Conservation (phyloP, 1,284 basidiomycete species). For the Coniophora puteana region DNA sequence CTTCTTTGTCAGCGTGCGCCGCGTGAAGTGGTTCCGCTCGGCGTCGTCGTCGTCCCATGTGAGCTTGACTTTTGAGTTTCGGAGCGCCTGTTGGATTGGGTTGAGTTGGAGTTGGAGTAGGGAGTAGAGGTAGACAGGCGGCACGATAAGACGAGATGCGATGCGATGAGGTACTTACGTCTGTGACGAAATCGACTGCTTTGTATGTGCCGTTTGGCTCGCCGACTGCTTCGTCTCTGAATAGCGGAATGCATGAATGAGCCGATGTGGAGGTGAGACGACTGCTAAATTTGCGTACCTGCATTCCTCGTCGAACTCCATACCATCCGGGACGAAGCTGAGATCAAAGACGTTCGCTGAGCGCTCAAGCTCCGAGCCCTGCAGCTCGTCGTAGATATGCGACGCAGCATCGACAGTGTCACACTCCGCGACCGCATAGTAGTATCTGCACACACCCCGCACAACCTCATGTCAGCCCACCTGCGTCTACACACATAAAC, state of each 20-base stretch:
- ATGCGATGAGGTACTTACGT: constrained; percentile 50
- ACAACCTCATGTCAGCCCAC: constrained; percentile 2
- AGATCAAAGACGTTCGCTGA: constrained; percentile 97
- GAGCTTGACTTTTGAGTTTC: constrained; percentile 96
- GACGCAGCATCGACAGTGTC: constrained; percentile 77
- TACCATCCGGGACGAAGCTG: constrained; percentile 90
- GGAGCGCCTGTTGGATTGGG: too few species aligned
- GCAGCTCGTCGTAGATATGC: constrained; percentile 84
- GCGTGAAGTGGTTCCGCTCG: constrained; percentile 79
- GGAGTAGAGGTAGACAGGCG: constrained; percentile 1
- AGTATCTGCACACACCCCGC: constrained; percentile 62
- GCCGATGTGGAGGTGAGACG: constrained; percentile 1
- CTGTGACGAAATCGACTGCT: constrained; percentile 90
- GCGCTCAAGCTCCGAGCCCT: constrained; percentile 94
- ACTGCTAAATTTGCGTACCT: constrained; percentile 42
- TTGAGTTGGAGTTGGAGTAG: background rate
- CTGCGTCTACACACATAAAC: background rate
- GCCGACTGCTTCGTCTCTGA: constrained; percentile 81
- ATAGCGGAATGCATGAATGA: constrained; percentile 1
- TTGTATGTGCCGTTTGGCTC: constrained; percentile 67
- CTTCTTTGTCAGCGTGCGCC: constrained; percentile 72
- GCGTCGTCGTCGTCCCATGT: constrained; percentile 99
- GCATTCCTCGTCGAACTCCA: constrained; percentile 83
- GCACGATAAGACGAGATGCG: background rate
- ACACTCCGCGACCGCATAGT: constrained; percentile 94